Evolutionary conservation across 2,329 filamentous ascomycete species (phyloP).

Genomic region (Xylariomycetidae sp.): DNA sequence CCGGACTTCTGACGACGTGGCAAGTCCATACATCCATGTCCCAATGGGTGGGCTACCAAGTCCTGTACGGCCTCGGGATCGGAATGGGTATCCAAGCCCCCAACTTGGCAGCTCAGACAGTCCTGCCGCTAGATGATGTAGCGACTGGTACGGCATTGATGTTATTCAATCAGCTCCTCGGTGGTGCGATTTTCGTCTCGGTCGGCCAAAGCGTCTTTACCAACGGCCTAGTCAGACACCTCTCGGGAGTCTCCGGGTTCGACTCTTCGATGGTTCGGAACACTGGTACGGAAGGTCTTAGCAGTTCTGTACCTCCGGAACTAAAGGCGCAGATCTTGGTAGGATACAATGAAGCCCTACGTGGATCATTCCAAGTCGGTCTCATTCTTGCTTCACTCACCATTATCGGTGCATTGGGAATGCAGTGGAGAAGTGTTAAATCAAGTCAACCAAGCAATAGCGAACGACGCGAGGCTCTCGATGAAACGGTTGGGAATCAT

Average conservation of each 20-base stretch:
- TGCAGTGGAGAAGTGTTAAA: constrained; percentile 57
- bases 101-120: constrained; percentile 42
- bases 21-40: constrained; percentile 25
- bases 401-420: constrained; percentile 47
- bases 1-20: constrained; percentile 39
- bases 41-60: constrained; percentile 37
- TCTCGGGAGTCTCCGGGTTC: constrained; percentile 27
- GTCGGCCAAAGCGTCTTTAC: constrained; percentile 43
- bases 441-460: too few species aligned
- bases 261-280: constrained; percentile 19
- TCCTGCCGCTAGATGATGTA: constrained; percentile 36
- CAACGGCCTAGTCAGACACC: constrained; percentile 32
- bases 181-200: constrained; percentile 40
- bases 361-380: constrained; percentile 55
- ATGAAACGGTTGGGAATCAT: too few species aligned
- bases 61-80: constrained; percentile 40
- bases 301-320: constrained; percentile 12
- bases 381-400: constrained; percentile 49
- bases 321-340: constrained; percentile 21
- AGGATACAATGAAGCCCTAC: constrained; percentile 59
- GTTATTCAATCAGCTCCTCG: constrained; percentile 41
- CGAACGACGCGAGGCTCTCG: too few species aligned
- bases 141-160: constrained; percentile 38
- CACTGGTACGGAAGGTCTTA: constrained; percentile 26
- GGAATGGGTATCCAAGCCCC: constrained; percentile 40